Conservation (phyloP, 306 rosid species). For the Quercus agrifolia region DNA sequence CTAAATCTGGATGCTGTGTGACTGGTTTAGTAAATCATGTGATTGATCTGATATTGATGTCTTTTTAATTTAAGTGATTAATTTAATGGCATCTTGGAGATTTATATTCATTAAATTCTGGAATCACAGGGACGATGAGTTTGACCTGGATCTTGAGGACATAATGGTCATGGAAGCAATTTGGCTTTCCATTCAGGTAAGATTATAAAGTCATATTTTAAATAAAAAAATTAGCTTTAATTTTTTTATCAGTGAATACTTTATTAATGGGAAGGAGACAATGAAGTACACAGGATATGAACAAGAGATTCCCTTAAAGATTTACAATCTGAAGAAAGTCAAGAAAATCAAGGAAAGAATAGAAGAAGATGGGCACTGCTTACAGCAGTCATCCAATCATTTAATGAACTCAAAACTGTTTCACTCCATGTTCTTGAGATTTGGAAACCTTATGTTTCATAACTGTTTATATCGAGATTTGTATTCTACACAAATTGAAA, state of each 20-base stretch:
- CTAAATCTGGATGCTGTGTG: too few species aligned
- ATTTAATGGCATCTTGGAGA: not conserved
- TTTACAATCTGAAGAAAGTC: not conserved
- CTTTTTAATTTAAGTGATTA: not conserved
- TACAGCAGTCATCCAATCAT: not conserved
- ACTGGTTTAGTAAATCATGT: not conserved
- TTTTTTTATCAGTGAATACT: not conserved
- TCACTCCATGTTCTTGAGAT: not conserved
- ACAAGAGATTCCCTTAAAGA: not conserved
- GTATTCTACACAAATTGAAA: not conserved
- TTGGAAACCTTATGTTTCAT: not conserved
- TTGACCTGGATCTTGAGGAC: slow-evolving; percentile 94
- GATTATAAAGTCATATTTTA: not conserved
- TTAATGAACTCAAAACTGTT: not conserved
- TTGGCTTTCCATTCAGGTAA: slow-evolving; percentile 97
- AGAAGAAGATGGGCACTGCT: not conserved
- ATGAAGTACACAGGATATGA: not conserved
- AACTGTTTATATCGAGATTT: not conserved
- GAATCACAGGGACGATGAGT: slow-evolving; percentile 80
- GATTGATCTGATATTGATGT: not conserved
- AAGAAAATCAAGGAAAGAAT: not conserved
- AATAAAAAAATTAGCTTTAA: not conserved
- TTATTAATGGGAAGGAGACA: not conserved
- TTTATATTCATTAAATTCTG: not conserved
- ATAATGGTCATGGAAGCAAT: slow-evolving; percentile 99